Percentiles rank a stretch among this genome's conserved stretches.
Evolutionary conservation across 2,329 filamentous ascomycete species (phyloP).

Genomic region (Bipolaris gigantea): DNA sequence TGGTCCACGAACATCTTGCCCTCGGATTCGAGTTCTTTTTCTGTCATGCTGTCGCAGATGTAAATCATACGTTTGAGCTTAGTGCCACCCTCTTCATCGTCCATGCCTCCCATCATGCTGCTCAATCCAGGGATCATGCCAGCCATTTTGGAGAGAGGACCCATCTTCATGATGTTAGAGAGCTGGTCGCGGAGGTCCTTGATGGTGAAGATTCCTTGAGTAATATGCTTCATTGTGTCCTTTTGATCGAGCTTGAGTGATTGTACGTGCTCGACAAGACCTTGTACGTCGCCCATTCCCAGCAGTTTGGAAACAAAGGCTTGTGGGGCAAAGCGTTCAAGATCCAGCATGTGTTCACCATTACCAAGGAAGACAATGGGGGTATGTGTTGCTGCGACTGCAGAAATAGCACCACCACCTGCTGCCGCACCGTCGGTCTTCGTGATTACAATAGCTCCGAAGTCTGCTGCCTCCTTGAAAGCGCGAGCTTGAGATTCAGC

Average conservation of each 20-base stretch:
- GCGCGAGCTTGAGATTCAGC: constrained; percentile 93
- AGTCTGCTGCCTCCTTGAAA: constrained; percentile 96
- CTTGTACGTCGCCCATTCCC: constrained; percentile 96
- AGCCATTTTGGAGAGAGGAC: constrained; percentile 93
- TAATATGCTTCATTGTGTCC: constrained; percentile 98
- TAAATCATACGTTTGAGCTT: constrained; percentile 99
- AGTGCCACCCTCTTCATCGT: constrained; percentile 90
- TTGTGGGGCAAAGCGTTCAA: constrained; percentile 89
- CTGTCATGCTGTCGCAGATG: constrained; percentile 97
- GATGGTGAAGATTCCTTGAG: constrained; percentile 93
- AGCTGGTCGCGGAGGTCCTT: constrained; percentile 94
- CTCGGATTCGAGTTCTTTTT: constrained; percentile 92
- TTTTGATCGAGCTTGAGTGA: constrained; percentile 95
- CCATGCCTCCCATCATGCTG: constrained; percentile 92
- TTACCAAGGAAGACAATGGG: constrained; percentile 98
- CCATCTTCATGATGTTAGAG: constrained; percentile 99
- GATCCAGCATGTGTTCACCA: constrained; percentile 93
- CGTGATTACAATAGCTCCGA: constrained; percentile 97
- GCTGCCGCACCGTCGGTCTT: constrained; percentile 97
- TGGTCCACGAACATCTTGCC: constrained; percentile 93
- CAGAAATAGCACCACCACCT: constrained; percentile 95
- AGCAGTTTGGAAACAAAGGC: constrained; percentile 92
- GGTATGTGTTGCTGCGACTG: constrained; percentile 92
- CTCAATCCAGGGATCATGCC: constrained; percentile 97
- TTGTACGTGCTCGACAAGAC: constrained; percentile 94